phyloP scores from a whole-genome alignment of 2,329 filamentous ascomycete species.

The Calonectria fujianensis region DNA sequence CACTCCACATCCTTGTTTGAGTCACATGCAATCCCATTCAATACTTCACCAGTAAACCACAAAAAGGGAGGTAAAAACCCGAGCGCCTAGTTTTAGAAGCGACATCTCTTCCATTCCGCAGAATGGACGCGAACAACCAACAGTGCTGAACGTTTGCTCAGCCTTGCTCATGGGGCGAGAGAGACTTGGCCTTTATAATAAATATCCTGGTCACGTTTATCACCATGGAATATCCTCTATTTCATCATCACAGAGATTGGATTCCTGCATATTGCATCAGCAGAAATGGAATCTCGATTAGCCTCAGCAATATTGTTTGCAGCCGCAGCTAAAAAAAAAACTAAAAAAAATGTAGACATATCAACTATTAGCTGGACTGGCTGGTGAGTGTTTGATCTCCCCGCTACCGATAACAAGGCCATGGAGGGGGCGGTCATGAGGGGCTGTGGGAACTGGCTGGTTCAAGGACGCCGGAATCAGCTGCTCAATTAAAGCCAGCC shows the following conservation, averaged over 20 bases:
- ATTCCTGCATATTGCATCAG: not conserved
- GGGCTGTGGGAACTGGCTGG: conserved; percentile 82
- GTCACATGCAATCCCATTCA: not conserved
- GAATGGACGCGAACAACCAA: not conserved
- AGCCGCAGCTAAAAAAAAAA: not conserved
- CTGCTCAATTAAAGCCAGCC: conserved; percentile 90
- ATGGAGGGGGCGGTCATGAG: conserved; percentile 87
- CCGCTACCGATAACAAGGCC: conserved; percentile 85
- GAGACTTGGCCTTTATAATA: not conserved
- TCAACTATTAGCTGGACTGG: conserved; percentile 49
- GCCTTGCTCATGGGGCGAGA: no score
- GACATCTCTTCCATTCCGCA: not conserved
- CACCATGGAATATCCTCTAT: conserved; percentile 5
- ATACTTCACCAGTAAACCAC: not conserved
- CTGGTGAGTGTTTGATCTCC: conserved; percentile 65
- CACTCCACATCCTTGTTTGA: not conserved
- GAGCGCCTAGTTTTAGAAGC: not conserved
- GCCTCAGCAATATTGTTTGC: not conserved
- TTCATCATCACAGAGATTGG: not conserved
- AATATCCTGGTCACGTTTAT: not conserved
- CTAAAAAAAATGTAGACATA: not conserved
- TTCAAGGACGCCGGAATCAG: conserved; percentile 76
- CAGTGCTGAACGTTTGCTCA: not conserved
- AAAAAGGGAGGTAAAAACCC: not conserved
- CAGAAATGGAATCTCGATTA: not conserved